Percentiles rank a stretch among this genome's conserved stretches.
Evolutionary conservation across 2,329 filamentous ascomycete genomes (phyloP).

Genomic region (Thielaviopsis euricoi): DNA sequence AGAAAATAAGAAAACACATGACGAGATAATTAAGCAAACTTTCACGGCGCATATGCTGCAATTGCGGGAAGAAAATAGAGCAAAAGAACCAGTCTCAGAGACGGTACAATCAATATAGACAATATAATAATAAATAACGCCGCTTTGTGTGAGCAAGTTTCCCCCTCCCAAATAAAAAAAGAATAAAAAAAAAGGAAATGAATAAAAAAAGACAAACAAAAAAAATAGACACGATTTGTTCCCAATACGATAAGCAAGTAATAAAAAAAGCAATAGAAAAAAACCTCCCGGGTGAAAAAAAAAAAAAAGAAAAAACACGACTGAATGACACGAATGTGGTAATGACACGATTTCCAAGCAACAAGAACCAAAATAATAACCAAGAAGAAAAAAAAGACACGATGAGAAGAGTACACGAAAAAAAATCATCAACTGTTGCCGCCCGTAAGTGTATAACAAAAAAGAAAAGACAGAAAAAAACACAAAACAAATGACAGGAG

Average conservation of each 20-base stretch:
- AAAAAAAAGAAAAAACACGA: neutral
- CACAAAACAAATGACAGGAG: neutral
- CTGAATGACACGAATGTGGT: neutral
- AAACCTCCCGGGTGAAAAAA: neutral
- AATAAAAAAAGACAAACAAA: neutral
- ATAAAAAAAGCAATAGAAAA: neutral
- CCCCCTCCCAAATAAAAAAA: neutral
- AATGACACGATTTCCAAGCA: neutral
- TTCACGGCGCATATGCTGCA: too few species aligned
- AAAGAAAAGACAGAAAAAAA: constrained; percentile 3
- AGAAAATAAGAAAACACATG: neutral
- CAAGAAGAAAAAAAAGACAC: neutral
- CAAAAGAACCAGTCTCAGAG: neutral
- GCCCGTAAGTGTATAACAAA: neutral
- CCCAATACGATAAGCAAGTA: neutral
- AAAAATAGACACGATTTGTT: neutral
- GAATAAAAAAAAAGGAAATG: neutral
- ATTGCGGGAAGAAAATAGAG: neutral
- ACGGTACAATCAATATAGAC: neutral
- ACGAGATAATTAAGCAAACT: too few species aligned
- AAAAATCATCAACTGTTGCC: neutral
- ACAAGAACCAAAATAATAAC: too few species aligned
- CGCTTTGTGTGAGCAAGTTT: neutral
- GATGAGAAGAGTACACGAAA: neutral
- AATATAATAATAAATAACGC: neutral